These are phyloP conservation scores for Salix suchowensis DNA, from an alignment of 345 rosid species.

Conservation along the genomic window DNA sequence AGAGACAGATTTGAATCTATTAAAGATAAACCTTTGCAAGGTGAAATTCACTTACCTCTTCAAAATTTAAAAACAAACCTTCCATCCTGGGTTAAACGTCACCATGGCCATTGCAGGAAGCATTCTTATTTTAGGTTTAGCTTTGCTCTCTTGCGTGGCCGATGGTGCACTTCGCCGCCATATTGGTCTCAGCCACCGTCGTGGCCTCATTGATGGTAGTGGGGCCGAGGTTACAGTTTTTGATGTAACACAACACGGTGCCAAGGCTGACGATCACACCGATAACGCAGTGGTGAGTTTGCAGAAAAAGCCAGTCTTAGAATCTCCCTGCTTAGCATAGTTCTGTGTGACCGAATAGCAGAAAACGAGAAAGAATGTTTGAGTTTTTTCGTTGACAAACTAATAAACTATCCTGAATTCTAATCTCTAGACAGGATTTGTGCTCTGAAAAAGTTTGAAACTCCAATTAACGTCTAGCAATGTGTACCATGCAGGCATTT, in stretches of 20 bases:
- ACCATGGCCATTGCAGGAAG: conserved; percentile 36
- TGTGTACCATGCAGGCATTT: conserved; percentile 41
- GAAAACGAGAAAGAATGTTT: too few species aligned
- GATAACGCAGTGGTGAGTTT: conserved; percentile 31
- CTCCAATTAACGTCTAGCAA: background rate
- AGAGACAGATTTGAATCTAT: too few species aligned
- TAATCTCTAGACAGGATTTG: too few species aligned
- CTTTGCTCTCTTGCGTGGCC: conserved; percentile 36
- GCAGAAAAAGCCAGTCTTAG: too few species aligned
- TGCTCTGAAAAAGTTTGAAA: background rate
- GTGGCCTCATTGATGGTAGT: conserved; percentile 24
- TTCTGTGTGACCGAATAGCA: too few species aligned
- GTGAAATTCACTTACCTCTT: too few species aligned
- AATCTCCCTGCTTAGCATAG: too few species aligned
- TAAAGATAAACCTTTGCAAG: too few species aligned
- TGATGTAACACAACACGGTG: conserved; percentile 44
- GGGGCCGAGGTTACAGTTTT: conserved; percentile 17
- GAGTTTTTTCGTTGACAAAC: too few species aligned
- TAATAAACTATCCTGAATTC: too few species aligned
- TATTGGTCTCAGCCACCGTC: conserved; percentile 16
- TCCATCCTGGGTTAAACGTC: conserved; percentile 6
- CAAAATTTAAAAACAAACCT: too few species aligned
- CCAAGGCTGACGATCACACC: conserved; percentile 35
- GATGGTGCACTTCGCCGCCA: conserved; percentile 15
- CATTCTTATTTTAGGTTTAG: conserved; percentile 12